A percentile compares a stretch with the other conserved stretches of the same genome.
These are phyloP conservation scores for Garcia nutans DNA, from an alignment of 345 rosid species.

Conservation along the genomic window DNA sequence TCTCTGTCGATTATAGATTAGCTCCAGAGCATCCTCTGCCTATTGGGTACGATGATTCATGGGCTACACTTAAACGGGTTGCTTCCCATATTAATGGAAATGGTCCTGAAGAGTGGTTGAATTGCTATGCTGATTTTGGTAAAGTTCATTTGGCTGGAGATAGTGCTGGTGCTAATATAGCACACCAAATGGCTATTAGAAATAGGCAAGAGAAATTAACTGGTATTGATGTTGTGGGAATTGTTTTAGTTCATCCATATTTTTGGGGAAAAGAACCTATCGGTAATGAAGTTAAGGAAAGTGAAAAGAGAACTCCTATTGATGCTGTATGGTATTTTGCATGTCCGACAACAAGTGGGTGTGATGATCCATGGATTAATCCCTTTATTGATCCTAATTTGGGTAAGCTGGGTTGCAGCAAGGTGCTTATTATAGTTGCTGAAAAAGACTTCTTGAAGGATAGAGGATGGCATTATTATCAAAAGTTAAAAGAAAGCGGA, in stretches of 20 bases:
- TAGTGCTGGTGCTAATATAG: slow-evolving; percentile 13
- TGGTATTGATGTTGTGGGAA: slow-evolving; percentile 1
- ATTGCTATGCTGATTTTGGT: slow-evolving; percentile 6
- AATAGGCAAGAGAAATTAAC: not conserved
- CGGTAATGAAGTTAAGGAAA: slow-evolving; percentile 1
- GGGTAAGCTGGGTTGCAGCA: slow-evolving; percentile 7
- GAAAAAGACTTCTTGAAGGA: slow-evolving; percentile 36
- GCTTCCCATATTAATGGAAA: slow-evolving; percentile 8
- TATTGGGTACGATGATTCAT: slow-evolving; percentile 16
- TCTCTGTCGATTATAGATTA: not conserved
- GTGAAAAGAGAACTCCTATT: not conserved
- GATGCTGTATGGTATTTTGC: slow-evolving; percentile 6
- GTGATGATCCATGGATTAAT: slow-evolving; percentile 19
- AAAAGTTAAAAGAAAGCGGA: slow-evolving; percentile 35
- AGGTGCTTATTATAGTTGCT: slow-evolving; percentile 27
- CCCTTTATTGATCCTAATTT: slow-evolving; percentile 8
- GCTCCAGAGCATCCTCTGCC: slow-evolving; percentile 24
- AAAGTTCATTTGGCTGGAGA: slow-evolving; percentile 8
- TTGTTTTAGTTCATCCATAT: slow-evolving; percentile 9
- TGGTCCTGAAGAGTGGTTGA: slow-evolving; percentile 18
- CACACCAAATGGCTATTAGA: slow-evolving; percentile 1
- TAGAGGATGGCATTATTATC: slow-evolving; percentile 40
- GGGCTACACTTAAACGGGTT: slow-evolving; percentile 22
- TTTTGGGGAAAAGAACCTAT: slow-evolving; percentile 21
- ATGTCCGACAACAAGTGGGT: slow-evolving; percentile 16